Conservation (phyloP, 371 early-diverging fungal species). For the Mucor sp. region DNA sequence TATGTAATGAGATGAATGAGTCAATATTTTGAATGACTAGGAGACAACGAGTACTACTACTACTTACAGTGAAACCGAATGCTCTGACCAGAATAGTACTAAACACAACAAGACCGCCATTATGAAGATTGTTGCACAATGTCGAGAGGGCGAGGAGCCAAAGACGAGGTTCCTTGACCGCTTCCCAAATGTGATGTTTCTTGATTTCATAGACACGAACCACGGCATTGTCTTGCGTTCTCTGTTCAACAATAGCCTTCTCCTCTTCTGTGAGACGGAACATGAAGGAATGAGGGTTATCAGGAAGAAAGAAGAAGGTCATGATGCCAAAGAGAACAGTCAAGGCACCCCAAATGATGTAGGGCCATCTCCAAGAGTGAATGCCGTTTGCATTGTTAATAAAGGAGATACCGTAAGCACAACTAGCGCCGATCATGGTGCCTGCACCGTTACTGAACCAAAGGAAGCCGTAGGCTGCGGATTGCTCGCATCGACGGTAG, state of each 20-base stretch:
- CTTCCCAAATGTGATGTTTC: conserved; percentile 26
- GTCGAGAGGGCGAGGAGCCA: conserved; percentile 23
- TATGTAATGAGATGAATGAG: not conserved
- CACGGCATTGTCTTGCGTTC: conserved; percentile 25
- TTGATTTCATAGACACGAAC: conserved; percentile 26
- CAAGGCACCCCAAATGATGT: conserved; percentile 29
- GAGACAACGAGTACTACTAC: not conserved
- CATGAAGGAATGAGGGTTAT: conserved; percentile 19
- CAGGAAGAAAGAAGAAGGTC: conserved; percentile 26
- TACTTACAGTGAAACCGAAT: conserved; percentile 38
- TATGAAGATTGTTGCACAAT: conserved; percentile 28
- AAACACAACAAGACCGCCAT: conserved; percentile 37
- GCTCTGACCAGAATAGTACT: conserved; percentile 29
- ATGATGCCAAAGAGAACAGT: conserved; percentile 24
- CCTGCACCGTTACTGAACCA: conserved; percentile 26
- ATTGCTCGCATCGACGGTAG: conserved; percentile 40
- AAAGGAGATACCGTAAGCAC: conserved; percentile 24
- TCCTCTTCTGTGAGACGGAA: conserved; percentile 30
- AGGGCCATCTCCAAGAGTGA: conserved; percentile 30
- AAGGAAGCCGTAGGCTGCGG: conserved; percentile 15
- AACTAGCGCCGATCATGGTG: conserved; percentile 17
- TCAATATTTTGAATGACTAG: not conserved
- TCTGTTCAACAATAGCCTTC: conserved; percentile 21
- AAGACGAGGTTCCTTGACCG: conserved; percentile 26
- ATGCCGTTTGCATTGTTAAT: conserved; percentile 23